phyloP scores from a whole-genome alignment of 2,329 filamentous ascomycete genomes.

The Chlorencoelia australis region DNA sequence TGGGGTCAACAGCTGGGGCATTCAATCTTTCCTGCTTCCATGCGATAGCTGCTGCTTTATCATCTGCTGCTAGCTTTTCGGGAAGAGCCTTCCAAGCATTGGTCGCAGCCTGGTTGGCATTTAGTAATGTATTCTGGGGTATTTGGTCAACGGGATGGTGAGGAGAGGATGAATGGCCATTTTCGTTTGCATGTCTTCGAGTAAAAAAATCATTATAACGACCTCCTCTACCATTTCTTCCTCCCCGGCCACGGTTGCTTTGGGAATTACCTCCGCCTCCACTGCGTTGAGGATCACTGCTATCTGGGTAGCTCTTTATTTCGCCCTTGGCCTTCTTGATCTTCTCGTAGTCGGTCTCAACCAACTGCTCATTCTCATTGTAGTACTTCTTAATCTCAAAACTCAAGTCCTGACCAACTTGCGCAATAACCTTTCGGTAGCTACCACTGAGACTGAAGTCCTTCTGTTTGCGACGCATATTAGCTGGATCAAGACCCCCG shows the following conservation, averaged over 20 bases:
- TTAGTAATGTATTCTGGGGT: neutral
- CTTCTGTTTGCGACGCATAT: constrained; percentile 78
- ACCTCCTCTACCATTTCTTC: neutral
- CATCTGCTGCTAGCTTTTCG: constrained; percentile 17
- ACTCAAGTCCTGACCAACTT: constrained; percentile 50
- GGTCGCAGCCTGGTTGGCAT: constrained; percentile 8
- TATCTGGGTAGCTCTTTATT: constrained; percentile 1
- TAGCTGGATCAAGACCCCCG: constrained; percentile 67
- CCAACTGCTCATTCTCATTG: constrained; percentile 70
- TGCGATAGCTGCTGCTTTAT: constrained; percentile 14
- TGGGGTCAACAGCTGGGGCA: constrained; percentile 2
- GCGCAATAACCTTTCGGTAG: constrained; percentile 75
- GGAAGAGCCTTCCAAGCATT: constrained; percentile 21
- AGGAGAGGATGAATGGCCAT: neutral
- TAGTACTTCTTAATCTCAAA: constrained; percentile 62
- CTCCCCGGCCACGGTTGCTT: neutral
- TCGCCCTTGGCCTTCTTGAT: constrained; percentile 10
- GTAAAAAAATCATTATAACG: neutral
- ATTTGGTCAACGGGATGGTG: neutral
- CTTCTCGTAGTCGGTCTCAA: constrained; percentile 72
- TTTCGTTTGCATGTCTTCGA: constrained; percentile 1
- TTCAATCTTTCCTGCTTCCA: constrained; percentile 8
- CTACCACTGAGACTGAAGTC: constrained; percentile 83
- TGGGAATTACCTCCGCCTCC: neutral
- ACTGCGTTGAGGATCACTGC: neutral